Conservation (phyloP, 139 green algal species). For the Cymbomonas tetramitiformis region DNA sequence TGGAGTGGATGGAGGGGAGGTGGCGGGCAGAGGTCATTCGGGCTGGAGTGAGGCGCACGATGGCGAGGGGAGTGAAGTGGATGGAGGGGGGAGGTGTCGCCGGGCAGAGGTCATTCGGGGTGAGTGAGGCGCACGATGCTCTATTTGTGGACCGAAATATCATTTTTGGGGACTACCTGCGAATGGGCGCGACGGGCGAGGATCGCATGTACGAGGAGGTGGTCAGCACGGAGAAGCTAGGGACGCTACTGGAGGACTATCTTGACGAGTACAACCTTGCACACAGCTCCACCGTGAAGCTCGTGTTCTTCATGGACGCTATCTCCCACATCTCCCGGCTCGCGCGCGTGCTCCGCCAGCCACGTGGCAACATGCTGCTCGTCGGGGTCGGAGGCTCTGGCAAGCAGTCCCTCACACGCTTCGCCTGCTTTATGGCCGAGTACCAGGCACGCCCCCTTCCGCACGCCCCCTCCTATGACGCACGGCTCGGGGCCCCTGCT, state of each 20-base stretch:
- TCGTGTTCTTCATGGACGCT: constrained; percentile 61
- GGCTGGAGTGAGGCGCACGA: no score
- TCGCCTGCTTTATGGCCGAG: constrained; percentile 40
- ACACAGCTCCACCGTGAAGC: constrained; percentile 57
- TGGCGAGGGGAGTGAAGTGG: no score
- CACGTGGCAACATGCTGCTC: constrained; percentile 54
- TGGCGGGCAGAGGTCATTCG: constrained; percentile 19
- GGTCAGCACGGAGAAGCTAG: not conserved
- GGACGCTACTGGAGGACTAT: constrained; percentile 40
- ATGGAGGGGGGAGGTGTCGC: no score
- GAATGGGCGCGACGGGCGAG: constrained; percentile 15
- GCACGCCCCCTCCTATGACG: no score
- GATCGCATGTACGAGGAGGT: constrained; percentile 13
- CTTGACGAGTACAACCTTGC: constrained; percentile 51
- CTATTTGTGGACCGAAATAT: constrained; percentile 3
- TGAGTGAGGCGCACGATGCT: not conserved
- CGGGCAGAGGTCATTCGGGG: no score
- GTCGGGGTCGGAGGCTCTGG: constrained; percentile 57
- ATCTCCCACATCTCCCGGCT: constrained; percentile 56
- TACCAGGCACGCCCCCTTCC: no score
- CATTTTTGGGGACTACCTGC: constrained; percentile 28
- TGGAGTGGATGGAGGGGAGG: constrained; percentile 37
- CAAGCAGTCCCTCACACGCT: constrained; percentile 44
- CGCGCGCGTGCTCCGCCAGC: constrained; percentile 46
- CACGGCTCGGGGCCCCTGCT: no score